Evolutionary conservation across 2,329 filamentous ascomycete species (phyloP), one percentile per base, ranked within the genome.

Genomic region (Furcasterigmium sp.): DNA sequence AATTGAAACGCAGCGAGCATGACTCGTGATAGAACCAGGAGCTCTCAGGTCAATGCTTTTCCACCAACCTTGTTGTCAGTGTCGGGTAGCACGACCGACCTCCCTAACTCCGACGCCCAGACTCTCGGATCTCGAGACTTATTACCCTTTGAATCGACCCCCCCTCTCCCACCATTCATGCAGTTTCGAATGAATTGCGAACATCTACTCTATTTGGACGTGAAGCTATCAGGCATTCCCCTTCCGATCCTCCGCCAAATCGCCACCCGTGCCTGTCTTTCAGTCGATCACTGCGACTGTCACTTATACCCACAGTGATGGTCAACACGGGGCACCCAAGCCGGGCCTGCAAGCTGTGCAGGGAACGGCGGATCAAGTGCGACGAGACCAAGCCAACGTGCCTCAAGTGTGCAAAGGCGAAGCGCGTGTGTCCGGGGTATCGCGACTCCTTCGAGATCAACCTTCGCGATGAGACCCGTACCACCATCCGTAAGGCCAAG

Each of bases 351-450:
- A 48, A 50, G 41, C 48, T 50, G 13, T 66, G 63, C 46, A 62
- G 63, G 15, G 50, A 56, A 25, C 55, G 63, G 15, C 60, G 61
- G 47, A 57, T 65, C 51, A 66, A 65, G 51, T 50, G 48, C 32
- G 63, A 66, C 43, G 63, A 65, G 51, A 52, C 49, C 25, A 55
- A 53, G 20, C 63, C 63, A 3, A 50, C 47, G 9, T 66, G 63
- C 41, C 40, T 52, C 23, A 60, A 64, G 46, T 66, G 63, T 50
- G 52, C 49, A 20, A 51, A 52, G 14, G 56, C 57, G 34, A 50
- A 50, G 30, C 45, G 48, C 17, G 44, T 43, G 8, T 50, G 48
- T 29, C 48, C 48, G 1, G 48, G 48, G 3, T 50, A 50, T 17
- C 46, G 48, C 14, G 48, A 50, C 18, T 44, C 48, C 8, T 50